Base-by-base conservation (phyloP, 441 rosid species). In the Mallotus repandus region DNA sequence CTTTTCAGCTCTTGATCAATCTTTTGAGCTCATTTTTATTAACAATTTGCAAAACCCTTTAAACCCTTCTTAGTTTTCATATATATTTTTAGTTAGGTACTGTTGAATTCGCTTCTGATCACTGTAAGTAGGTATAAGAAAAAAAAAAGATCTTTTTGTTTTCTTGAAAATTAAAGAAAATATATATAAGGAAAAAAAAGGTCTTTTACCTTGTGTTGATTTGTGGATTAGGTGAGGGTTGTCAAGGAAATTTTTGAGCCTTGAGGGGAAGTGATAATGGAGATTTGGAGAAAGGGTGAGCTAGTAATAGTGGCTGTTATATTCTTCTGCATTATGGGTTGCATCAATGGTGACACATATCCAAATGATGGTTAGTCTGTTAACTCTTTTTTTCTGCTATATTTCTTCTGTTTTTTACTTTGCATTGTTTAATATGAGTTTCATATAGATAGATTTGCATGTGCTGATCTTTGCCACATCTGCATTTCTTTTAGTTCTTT, bases 341-440 rank as follows among this genome's bases (percentile, higher is more conserved):
- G 84, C 78, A 79, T 83, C 83, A 74, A 74, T 84, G 98, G 89
- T 55, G 87, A 73, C 70, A 96, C 99, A 78, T 25, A 96, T 96
- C 85, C 86, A 80, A 70, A 82, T 73, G 98, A 96, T 84, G 87
- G 99, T 96, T 62, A 82, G 90, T 85, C 15, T 32, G 8, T 9
- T 13, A n/a, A 9, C 32, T 16, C n/a, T 21, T 69, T n/a, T 3
- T 14, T 63, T 5, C 72, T 48, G 46, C 29, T 25, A 25, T 25
- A 16, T 25, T 66, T 68, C 35, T 65, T 64, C 57, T 5, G 68
- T 32, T 61, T 41, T 57, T 46, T 16, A 13, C 16, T 59, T 62
- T 15, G n/a, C 8, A 15, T 38, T 67, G 52, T 61, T 19, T 66
- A 8, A 13, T 38, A 60, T 63, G 70, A 50, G 69, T 69, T 58